These are phyloP conservation scores for Mycena amicta DNA, from an alignment of 768 basidiomycete genomes.

Conservation along the genomic window DNA sequence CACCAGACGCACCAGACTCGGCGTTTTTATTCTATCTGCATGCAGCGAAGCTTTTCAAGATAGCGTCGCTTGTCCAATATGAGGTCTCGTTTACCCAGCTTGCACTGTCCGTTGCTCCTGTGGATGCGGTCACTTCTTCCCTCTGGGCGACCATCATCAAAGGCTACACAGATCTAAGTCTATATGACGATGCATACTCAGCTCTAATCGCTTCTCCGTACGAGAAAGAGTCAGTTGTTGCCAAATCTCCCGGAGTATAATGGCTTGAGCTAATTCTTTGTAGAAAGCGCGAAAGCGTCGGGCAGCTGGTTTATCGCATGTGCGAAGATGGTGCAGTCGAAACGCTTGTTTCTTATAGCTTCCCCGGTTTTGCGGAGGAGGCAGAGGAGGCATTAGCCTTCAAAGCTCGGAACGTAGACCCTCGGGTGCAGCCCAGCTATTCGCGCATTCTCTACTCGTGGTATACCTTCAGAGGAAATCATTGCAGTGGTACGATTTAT, in stretches of 20 bases:
- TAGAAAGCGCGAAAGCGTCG: conserved; percentile 83
- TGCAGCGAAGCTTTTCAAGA: conserved; percentile 73
- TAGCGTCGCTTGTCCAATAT: conserved; percentile 51
- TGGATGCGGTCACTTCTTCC: conserved; percentile 56
- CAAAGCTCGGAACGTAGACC: conserved; percentile 93
- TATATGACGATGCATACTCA: conserved; percentile 88
- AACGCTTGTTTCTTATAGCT: conserved; percentile 78
- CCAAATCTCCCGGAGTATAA: conserved; percentile 3
- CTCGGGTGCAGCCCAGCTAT: conserved; percentile 82
- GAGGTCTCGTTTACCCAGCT: conserved; percentile 78
- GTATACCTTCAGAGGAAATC: conserved; percentile 86
- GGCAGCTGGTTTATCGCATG: conserved; percentile 86
- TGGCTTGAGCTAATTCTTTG: conserved; percentile 6
- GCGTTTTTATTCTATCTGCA: conserved; percentile 79
- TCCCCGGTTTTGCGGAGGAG: conserved; percentile 81
- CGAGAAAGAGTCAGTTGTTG: conserved; percentile 69
- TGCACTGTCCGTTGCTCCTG: conserved; percentile 71
- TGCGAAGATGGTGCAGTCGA: conserved; percentile 87
- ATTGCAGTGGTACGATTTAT: conserved; percentile 74
- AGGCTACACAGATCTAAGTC: conserved; percentile 69
- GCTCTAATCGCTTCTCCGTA: conserved; percentile 74
- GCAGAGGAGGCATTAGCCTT: conserved; percentile 88
- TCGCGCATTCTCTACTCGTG: conserved; percentile 93
- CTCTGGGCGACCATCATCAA: conserved; percentile 82
- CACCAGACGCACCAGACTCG: conserved; percentile 55